Evolutionary conservation across 2,329 filamentous ascomycete genomes (phyloP), one percentile per base, ranked within the genome.

Genomic region (Pseudogymnoascus sp.): DNA sequence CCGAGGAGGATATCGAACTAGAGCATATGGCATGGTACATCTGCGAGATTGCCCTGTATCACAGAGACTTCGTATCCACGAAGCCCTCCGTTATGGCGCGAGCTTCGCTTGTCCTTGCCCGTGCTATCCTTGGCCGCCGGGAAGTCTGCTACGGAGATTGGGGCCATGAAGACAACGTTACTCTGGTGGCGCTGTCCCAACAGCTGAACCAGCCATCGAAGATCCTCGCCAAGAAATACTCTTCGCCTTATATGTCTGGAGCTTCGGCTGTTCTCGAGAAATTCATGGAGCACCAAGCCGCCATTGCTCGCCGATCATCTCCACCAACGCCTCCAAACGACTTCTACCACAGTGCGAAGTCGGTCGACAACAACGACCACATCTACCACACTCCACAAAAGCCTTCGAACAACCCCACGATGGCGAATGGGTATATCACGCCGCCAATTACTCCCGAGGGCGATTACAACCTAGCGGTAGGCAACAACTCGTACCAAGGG

Each of bases 11-110:
- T 74, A 82, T 86, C 23, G 92, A 97, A 76, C 88, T 96, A 22
- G 91, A 97, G 78, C 89, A 96, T 76, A 93, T 99, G 90, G 87
- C 92, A 16, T 83, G 90, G 66, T 99, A 97, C 79, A 89, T 99
- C 66, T 88, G 90, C 72, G 94, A 99, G 78, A 93, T 97, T 70
- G 91, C 92, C 52, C 81, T 97, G 42, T 99, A 97, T 78, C 91
- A 97, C 79, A 90, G 93, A 72, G 94, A 97, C 68, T 99, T 99
- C 71, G 92, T 99, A 66, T 94, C 92, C 14, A 92, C 89, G 62
- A 89, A 89, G 72, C 92, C 94, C 19, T 96, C 93, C 0, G 88
- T 92, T 67, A 91, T 99, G 82, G 92, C 94, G 49, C 84, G 91
- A 67, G 89, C 92, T 45, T 91, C 92, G 9, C 81, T 97, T 62